Conservation (phyloP, 2,329 filamentous ascomycete species). For the Dryadomyces quercivorus region DNA sequence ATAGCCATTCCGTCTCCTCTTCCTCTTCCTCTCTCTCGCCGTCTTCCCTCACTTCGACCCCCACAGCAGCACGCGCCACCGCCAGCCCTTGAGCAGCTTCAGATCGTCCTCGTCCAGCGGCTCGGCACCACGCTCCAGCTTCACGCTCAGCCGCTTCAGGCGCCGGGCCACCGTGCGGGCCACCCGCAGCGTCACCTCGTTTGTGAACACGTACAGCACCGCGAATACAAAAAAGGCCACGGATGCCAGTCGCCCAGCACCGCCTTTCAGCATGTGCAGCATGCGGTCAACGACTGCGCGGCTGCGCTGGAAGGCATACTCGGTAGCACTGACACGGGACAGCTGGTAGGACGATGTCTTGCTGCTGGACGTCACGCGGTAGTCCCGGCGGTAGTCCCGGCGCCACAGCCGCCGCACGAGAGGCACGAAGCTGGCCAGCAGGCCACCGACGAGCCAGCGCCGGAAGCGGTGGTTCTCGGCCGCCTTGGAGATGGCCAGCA, state of each 20-base stretch:
- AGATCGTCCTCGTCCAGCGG: conserved; percentile 36
- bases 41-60: conserved; percentile 10
- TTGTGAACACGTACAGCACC: conserved; percentile 45
- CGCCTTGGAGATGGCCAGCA: conserved; percentile 28
- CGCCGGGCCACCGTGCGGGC: conserved; percentile 38
- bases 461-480: conserved; percentile 39
- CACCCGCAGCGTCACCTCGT: conserved; percentile 43
- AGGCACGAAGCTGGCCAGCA: conserved; percentile 40
- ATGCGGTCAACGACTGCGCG: conserved; percentile 38
- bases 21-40: neutral
- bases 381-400: conserved; percentile 16
- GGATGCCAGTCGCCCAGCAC: conserved; percentile 33
- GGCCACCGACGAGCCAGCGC: conserved; percentile 37
- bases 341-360: conserved; percentile 18
- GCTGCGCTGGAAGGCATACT: conserved; percentile 43
- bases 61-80: conserved; percentile 43
- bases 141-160: conserved; percentile 32
- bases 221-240: conserved; percentile 43
- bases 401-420: conserved; percentile 39
- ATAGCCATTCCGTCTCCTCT: neutral
- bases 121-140: conserved; percentile 34
- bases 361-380: conserved; percentile 16
- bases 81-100: conserved; percentile 38
- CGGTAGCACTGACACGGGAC: conserved; percentile 26
- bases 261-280: conserved; percentile 26